phyloP scores from a whole-genome alignment of 2,329 filamentous ascomycete genomes.

The Aspergillus pseudoterreus region DNA sequence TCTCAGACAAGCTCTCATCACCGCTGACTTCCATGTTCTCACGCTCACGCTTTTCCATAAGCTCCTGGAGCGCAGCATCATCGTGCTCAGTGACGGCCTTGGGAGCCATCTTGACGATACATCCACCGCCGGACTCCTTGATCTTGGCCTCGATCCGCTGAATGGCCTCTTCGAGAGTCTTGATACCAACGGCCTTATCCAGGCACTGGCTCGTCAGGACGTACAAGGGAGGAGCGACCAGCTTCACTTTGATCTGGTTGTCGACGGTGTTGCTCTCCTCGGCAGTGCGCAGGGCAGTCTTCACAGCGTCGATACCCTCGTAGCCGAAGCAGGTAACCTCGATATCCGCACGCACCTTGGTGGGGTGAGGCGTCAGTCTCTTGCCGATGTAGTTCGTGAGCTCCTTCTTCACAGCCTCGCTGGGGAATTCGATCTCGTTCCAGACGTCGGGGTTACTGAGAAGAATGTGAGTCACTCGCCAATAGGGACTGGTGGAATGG shows the following conservation, averaged over 20 bases:
- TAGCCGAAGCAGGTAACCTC: slow-evolving; percentile 95
- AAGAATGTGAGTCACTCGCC: slow-evolving; percentile 8
- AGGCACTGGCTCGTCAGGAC: slow-evolving; percentile 93
- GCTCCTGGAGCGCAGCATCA: slow-evolving; percentile 89
- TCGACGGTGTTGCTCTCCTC: slow-evolving; percentile 90
- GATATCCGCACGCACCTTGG: slow-evolving; percentile 95
- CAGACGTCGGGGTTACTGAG: slow-evolving; percentile 87
- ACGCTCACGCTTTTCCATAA: slow-evolving; percentile 98
- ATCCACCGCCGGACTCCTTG: slow-evolving; percentile 69
- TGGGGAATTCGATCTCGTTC: slow-evolving; percentile 88
- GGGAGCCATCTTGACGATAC: slow-evolving; percentile 94
- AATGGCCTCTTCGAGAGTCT: slow-evolving; percentile 82
- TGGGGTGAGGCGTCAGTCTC: slow-evolving; percentile 95
- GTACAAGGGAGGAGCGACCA: slow-evolving; percentile 96
- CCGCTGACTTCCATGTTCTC: slow-evolving; percentile 98
- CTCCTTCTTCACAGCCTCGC: slow-evolving; percentile 79
- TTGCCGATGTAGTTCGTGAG: slow-evolving; percentile 95
- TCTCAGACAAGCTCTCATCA: slow-evolving; percentile 93
- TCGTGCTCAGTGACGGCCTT: slow-evolving; percentile 99
- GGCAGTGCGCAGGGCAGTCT: slow-evolving; percentile 83
- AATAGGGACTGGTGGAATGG: background rate
- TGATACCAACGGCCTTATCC: slow-evolving; percentile 85
- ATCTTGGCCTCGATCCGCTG: slow-evolving; percentile 81
- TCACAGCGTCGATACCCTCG: slow-evolving; percentile 97
- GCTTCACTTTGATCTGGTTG: slow-evolving; percentile 94